Evolutionary conservation across 108 stramenopile genomes (phyloP), one percentile per base, ranked within the genome.

Genomic region (Cyclotella atomus): DNA sequence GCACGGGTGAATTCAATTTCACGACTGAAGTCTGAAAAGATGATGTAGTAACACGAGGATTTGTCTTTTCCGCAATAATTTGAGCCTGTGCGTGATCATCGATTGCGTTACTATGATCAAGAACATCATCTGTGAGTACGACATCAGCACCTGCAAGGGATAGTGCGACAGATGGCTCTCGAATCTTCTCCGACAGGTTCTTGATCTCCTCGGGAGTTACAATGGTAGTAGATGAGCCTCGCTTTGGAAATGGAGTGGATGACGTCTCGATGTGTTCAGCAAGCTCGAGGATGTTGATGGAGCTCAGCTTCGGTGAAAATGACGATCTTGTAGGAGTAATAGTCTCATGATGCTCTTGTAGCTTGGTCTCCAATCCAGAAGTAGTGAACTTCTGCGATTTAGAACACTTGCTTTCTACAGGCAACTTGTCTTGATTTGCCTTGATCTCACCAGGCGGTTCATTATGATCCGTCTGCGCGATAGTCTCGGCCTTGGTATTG

Each of bases 221-320:
- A 14, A 49, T 7, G 16, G 46, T 29, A 7, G 36, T 8, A n/a
- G n/a, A n/a, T 36, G 0, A 28, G 17, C 24, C 29, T 59, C 24
- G 24, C 34, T 65, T 53, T 21, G 35, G 59, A 41, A 41, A 45
- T 1, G 24, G 34, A 2, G 60, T 21, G 23, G 33, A 33, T 19
- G 65, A 66, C 47, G 68, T 14, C 47, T 73, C 73, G 27, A 73
- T 57, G 20, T 46, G 43, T 63, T 61, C 20, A 30, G 73, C 61
- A 23, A 73, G 38, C 20, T 38, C 19, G 4, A 73, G 20, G 38
- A 73, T 19, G 29, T 43, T 65, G 24, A 73, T 59, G 2, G 29
- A 55, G 55, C 41, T 32, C 36, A 12, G 7, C 12, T 41, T 41
- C 12, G 71, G 47, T 43, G 54, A 56, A 56, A 65, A 45, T 20